Evolutionary conservation across 768 basidiomycete species (phyloP), one percentile per base, ranked within the genome.

Genomic region (Podaxis sp.): DNA sequence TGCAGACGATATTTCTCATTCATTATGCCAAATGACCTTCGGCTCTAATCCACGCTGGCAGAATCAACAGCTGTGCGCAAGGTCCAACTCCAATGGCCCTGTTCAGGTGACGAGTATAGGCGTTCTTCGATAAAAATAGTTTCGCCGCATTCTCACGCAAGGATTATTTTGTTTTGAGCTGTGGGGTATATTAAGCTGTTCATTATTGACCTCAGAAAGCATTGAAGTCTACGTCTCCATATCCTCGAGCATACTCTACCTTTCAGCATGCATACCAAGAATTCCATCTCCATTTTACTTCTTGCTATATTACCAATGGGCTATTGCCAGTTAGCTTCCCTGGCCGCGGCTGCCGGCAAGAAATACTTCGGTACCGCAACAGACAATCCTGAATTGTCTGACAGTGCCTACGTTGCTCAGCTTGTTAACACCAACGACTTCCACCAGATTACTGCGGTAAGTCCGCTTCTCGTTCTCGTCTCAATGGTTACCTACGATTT

Each of bases 281-380:
- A 47, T 35, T 25, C 28, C 23, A 38, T 59, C 18, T 25, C 42
- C 16, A 25, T 38, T 21, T 18, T 62, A 23, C 27, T 61, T 3
- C 36, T 64, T 5, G 48, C 64, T 1, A 23, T 62, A 11, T 51
- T 63, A 16, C 58, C 66, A 3, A 25, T 50, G 6, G 61, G 48
- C 38, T 50, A 81, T 63, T 85, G 80, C 5, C 83, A 81, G 70
- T 77, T 84, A 32, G 81, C 84, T 62, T 80, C 78, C 62, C 75
- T 74, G 6, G 79, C 80, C 3, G 71, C 71, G 55, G 68, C 73
- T 16, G 74, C 76, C 3, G 79, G 79, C 40, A 80, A 80, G 68
- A 67, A 70, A 50, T 81, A 82, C 72, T 81, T 82, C 65, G 80
- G 81, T 18, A 73, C 77, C 21, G 81, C 81, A 13, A 80, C 79